phyloP scores from a whole-genome alignment of 176 grass and related monocot genomes.

The Bonia amplexicaulis region DNA sequence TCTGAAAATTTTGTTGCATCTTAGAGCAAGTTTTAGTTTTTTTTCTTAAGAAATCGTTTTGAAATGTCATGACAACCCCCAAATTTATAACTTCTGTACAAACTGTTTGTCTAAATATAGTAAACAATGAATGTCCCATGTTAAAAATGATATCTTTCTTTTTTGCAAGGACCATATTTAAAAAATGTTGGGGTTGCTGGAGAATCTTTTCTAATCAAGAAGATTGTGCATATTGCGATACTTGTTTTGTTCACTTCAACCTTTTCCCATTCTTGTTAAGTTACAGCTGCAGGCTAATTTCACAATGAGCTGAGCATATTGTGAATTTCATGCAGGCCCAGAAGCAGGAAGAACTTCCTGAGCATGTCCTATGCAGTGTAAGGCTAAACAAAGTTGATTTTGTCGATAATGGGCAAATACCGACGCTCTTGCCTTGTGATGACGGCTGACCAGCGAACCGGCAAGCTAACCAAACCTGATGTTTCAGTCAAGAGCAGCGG shows the following conservation, averaged over 20 bases:
- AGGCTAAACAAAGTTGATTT: constrained; percentile 85
- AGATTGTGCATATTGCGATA: background rate
- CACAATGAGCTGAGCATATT: constrained; percentile 13
- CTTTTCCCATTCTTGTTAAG: background rate
- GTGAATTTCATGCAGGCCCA: constrained; percentile 67
- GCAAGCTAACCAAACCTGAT: constrained; percentile 6
- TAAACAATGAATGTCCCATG: background rate
- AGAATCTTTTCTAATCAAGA: background rate
- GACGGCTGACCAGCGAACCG: constrained; percentile 38
- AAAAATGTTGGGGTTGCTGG: background rate
- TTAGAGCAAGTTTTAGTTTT: background rate
- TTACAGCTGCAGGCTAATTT: constrained; percentile 2
- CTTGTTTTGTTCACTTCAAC: background rate
- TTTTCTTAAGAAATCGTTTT: background rate
- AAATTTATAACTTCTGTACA: background rate
- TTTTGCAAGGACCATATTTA: background rate
- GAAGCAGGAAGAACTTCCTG: constrained; percentile 96
- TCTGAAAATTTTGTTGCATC: background rate
- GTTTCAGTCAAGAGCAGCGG: constrained; percentile 12
- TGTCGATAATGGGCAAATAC: constrained; percentile 72
- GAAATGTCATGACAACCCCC: background rate
- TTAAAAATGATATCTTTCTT: background rate
- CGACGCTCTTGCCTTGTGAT: constrained; percentile 61
- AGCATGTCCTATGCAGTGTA: constrained; percentile 81
- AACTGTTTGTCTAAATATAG: background rate